Evolutionary conservation across 768 basidiomycete species (phyloP).

Genomic region (Tylopilus sp.): DNA sequence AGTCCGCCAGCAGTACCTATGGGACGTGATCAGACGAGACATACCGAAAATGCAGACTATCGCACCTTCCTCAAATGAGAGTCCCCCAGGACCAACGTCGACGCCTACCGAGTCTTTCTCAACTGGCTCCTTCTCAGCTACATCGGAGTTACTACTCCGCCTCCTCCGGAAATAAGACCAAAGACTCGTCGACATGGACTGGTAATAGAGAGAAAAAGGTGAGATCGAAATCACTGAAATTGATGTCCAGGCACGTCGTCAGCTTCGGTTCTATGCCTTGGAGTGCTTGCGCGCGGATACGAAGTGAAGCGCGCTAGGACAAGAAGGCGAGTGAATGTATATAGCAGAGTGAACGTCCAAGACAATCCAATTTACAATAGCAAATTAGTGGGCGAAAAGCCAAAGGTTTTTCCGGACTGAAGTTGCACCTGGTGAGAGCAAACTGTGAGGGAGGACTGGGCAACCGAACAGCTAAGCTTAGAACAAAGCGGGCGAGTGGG

Average conservation of each 20-base stretch:
- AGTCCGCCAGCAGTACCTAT: constrained; percentile 52
- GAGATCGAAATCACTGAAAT: not conserved
- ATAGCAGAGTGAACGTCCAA: too few species aligned
- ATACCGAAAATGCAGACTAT: not conserved
- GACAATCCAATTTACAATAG: too few species aligned
- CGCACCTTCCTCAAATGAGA: constrained; percentile 50
- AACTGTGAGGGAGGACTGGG: not conserved
- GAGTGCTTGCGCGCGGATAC: too few species aligned
- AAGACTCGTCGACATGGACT: constrained; percentile 8
- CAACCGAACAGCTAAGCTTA: not conserved
- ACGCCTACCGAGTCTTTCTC: constrained; percentile 5
- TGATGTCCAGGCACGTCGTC: not conserved
- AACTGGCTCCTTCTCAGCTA: not conserved
- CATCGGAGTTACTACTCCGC: not conserved
- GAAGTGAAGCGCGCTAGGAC: too few species aligned
- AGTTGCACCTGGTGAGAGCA: not conserved
- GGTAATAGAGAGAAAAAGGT: not conserved
- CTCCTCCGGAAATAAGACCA: constrained; percentile 5
- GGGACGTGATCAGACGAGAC: not conserved
- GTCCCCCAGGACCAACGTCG: constrained; percentile 37
- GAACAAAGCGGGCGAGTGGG: not conserved
- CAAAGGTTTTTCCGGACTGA: not conserved
- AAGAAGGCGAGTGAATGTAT: too few species aligned
- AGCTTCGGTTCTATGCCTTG: too few species aligned
- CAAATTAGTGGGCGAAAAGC: not conserved